phyloP scores from a whole-genome alignment of 768 basidiomycete species.

The Obba rivulosa region DNA sequence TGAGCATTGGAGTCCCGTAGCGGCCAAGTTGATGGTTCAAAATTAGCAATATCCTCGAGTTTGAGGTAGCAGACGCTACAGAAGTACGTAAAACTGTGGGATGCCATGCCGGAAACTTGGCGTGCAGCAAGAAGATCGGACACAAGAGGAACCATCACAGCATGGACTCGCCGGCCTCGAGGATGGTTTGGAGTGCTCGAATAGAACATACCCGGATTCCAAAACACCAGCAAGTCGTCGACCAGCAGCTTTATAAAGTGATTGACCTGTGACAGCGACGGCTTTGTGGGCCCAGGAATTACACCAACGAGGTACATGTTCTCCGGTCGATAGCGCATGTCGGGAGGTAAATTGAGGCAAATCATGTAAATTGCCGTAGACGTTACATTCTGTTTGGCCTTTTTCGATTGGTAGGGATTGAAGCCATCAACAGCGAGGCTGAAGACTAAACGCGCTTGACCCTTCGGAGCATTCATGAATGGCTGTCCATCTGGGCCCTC shows the following conservation, averaged over 20 bases:
- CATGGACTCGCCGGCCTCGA: slow-evolving; percentile 23
- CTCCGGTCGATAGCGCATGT: slow-evolving; percentile 14
- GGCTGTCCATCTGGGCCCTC: not conserved
- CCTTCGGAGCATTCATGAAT: not conserved
- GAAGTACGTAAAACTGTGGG: slow-evolving; percentile 15
- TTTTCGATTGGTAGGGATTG: slow-evolving; percentile 10
- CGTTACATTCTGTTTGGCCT: slow-evolving; percentile 7
- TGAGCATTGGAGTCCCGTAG: slow-evolving; percentile 12
- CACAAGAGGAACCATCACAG: slow-evolving; percentile 27
- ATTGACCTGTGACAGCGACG: slow-evolving; percentile 28
- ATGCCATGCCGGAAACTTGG: slow-evolving; percentile 25
- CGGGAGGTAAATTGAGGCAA: slow-evolving; percentile 22
- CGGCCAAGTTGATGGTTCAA: slow-evolving; percentile 24
- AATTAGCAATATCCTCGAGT: slow-evolving; percentile 22
- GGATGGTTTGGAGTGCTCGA: slow-evolving; percentile 17
- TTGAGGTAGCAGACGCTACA: slow-evolving; percentile 25
- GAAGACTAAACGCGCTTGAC: slow-evolving; percentile 5
- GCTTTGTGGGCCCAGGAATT: slow-evolving; percentile 36
- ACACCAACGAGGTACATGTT: slow-evolving; percentile 39
- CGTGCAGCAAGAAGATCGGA: slow-evolving; percentile 33
- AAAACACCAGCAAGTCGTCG: slow-evolving; percentile 30
- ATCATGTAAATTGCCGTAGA: slow-evolving; percentile 18
- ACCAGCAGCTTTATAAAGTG: slow-evolving; percentile 34
- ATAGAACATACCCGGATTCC: slow-evolving; percentile 27
- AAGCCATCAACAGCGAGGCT: slow-evolving; percentile 13